A percentile compares a stretch with the other conserved stretches of the same genome.
Evolutionary conservation across 2,329 filamentous ascomycete genomes (phyloP).

Genomic region (Raffaelea deltoideospora): DNA sequence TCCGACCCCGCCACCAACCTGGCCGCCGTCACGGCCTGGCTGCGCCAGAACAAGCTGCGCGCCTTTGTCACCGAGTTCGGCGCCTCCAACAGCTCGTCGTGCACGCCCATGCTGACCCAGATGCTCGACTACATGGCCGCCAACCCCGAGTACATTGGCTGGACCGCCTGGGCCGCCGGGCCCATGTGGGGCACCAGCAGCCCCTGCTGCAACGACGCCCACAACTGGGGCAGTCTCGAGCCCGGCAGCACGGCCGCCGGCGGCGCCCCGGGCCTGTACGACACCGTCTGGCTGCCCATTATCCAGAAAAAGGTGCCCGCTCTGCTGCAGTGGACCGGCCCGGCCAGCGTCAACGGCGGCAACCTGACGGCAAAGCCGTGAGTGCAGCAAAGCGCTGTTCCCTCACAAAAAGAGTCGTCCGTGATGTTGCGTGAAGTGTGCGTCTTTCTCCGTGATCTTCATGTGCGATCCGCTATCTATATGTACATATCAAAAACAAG

Average conservation of each 20-base stretch:
- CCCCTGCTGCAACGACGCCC: constrained; percentile 22
- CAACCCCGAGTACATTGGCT: constrained; percentile 33
- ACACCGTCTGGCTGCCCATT: constrained; percentile 27
- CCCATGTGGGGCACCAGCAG: constrained; percentile 30
- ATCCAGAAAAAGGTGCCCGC: constrained; percentile 21
- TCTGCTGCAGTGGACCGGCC: constrained; percentile 6
- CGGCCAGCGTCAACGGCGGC: constrained; percentile 3
- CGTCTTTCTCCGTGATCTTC: too few relatives aligned
- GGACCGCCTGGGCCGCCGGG: constrained; percentile 33
- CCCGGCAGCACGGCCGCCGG: constrained; percentile 26
- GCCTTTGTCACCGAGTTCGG: constrained; percentile 36
- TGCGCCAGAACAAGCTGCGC: constrained; percentile 26
- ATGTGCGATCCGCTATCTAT: too few relatives aligned
- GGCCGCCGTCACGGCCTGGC: constrained; percentile 26
- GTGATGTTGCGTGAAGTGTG: too few relatives aligned
- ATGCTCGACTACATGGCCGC: constrained; percentile 29
- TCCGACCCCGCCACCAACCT: constrained; percentile 23
- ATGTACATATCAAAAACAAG: too few relatives aligned
- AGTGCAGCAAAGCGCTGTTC: neutral
- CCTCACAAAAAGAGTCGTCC: too few relatives aligned
- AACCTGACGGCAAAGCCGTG: neutral
- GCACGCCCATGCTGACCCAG: constrained; percentile 22
- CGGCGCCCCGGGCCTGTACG: constrained; percentile 27
- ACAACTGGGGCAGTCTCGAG: constrained; percentile 27
- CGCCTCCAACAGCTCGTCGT: constrained; percentile 26